Conservation (phyloP, 2,329 filamentous ascomycete genomes). For the Fusarium buharicum region DNA sequence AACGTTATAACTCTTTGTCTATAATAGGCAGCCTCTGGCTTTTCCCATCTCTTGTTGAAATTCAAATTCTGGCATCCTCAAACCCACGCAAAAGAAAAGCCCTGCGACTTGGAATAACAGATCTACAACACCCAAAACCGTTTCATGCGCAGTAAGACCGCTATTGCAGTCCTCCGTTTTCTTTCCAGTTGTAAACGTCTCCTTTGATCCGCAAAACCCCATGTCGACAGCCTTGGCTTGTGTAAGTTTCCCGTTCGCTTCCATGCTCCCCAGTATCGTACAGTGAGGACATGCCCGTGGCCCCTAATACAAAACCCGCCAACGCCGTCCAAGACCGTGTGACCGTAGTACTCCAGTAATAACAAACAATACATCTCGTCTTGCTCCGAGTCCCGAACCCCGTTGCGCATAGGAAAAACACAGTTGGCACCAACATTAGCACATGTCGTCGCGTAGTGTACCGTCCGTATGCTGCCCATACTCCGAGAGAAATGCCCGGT, state of each 20-base stretch:
- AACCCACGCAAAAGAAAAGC: slow-evolving; percentile 22
- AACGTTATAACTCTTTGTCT: slow-evolving; percentile 31
- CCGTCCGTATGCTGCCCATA: slow-evolving; percentile 39
- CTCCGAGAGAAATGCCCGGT: slow-evolving; percentile 34
- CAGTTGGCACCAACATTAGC: slow-evolving; percentile 40
- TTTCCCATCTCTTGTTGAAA: slow-evolving; percentile 25
- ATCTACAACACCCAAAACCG: slow-evolving; percentile 38
- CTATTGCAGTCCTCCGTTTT: slow-evolving; percentile 9
- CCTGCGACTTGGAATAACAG: slow-evolving; percentile 42
- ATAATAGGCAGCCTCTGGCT: slow-evolving; percentile 25
- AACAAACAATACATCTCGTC: slow-evolving; percentile 40
- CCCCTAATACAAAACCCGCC: slow-evolving; percentile 43
- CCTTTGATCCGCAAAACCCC: slow-evolving; percentile 27
- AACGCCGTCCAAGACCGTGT: slow-evolving; percentile 46
- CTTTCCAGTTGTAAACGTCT: slow-evolving; percentile 7
- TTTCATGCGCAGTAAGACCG: slow-evolving; percentile 25
- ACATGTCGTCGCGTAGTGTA: slow-evolving; percentile 34
- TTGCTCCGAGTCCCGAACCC: slow-evolving; percentile 27
- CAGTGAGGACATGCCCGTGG: slow-evolving; percentile 44
- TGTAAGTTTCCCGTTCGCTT: slow-evolving; percentile 18
- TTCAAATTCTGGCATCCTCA: slow-evolving; percentile 31
- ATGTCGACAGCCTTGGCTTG: slow-evolving; percentile 9
- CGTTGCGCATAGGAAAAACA: slow-evolving; percentile 28
- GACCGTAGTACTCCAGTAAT: slow-evolving; percentile 45
- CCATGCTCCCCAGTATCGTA: slow-evolving; percentile 48